Percentiles rank a stretch among this genome's conserved stretches.
Evolutionary conservation across 1,284 basidiomycete genomes (phyloP).

Genomic region (Ustilago trichophora): DNA sequence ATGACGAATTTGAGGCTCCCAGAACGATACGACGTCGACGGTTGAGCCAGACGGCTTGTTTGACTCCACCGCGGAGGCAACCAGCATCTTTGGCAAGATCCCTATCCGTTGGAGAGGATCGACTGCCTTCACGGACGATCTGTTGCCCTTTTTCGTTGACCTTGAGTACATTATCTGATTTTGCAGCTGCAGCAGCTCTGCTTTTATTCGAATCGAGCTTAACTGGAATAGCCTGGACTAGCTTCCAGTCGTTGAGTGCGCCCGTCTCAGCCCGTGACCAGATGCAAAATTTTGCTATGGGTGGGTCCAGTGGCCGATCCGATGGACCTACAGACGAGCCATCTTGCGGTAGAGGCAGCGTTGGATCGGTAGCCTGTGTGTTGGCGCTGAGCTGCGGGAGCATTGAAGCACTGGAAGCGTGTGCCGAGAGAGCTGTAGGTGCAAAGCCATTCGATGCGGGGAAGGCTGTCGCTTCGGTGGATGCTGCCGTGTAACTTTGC

Average conservation of each 20-base stretch:
- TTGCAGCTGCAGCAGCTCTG: not conserved
- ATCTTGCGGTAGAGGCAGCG: not conserved
- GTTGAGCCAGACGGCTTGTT: conserved; percentile 31
- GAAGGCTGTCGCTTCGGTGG: not conserved
- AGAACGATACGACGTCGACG: conserved; percentile 30
- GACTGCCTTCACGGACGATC: conserved; percentile 5
- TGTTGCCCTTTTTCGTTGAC: conserved; percentile 36
- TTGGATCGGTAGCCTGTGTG: not conserved
- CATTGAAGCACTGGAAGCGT: not conserved
- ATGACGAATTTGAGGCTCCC: conserved; percentile 1
- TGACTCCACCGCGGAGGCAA: conserved; percentile 16
- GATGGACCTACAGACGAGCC: not conserved
- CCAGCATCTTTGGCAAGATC: not conserved
- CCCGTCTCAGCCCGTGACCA: conserved; percentile 43
- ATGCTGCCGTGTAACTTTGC: not conserved
- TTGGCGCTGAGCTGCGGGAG: conserved; percentile 3
- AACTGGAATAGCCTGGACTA: conserved; percentile 17
- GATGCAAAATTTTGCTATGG: conserved; percentile 24
- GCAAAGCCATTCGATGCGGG: not conserved
- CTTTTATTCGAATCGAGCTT: not conserved
- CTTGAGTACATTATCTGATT: conserved; percentile 37
- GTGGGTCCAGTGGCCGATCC: not conserved
- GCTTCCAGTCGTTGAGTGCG: conserved; percentile 41
- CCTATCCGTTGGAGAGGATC: conserved; percentile 4
- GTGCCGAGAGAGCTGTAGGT: not conserved